Conservation (phyloP, 2,329 filamentous ascomycete genomes). For the Triangularia verruculosa region DNA sequence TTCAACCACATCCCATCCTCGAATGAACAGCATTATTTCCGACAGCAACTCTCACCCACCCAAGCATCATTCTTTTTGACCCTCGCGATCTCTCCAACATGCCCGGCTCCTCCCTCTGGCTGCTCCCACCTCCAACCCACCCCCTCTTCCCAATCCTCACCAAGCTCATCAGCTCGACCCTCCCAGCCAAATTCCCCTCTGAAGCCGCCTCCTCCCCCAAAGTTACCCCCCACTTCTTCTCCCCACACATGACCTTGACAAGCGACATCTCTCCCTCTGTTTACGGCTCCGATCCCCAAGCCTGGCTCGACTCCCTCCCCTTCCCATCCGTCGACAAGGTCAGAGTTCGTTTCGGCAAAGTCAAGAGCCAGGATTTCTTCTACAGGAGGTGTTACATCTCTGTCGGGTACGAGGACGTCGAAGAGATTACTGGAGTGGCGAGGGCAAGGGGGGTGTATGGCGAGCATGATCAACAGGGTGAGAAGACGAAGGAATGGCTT, state of each 20-base stretch:
- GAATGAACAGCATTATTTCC: not conserved
- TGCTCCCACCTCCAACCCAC: conserved; percentile 29
- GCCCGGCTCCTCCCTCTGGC: conserved; percentile 36
- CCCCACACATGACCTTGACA: conserved; percentile 34
- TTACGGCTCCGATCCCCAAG: conserved; percentile 29
- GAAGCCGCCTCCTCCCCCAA: conserved; percentile 18
- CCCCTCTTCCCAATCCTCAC: conserved; percentile 16
- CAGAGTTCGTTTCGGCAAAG: conserved; percentile 23
- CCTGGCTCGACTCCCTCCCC: conserved; percentile 31
- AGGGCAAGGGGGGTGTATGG: conserved; percentile 29
- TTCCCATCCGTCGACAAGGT: conserved; percentile 18
- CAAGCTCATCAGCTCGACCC: conserved; percentile 25
- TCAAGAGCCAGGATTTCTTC: conserved; percentile 31
- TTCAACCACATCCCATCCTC: not conserved
- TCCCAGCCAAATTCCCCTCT: conserved; percentile 29
- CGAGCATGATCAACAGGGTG: conserved; percentile 15
- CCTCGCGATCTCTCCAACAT: conserved; percentile 20
- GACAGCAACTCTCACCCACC: not conserved
- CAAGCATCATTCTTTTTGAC: not conserved
- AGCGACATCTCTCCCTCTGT: conserved; percentile 27
- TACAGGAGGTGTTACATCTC: conserved; percentile 32
- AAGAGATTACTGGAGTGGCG: conserved; percentile 27
- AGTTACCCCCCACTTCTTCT: conserved; percentile 26
- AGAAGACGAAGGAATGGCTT: conserved; percentile 30
- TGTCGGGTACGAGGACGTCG: conserved; percentile 27